Evolutionary conservation across 2,329 filamentous ascomycete genomes (phyloP).

Genomic region (Aureobasidium musti): DNA sequence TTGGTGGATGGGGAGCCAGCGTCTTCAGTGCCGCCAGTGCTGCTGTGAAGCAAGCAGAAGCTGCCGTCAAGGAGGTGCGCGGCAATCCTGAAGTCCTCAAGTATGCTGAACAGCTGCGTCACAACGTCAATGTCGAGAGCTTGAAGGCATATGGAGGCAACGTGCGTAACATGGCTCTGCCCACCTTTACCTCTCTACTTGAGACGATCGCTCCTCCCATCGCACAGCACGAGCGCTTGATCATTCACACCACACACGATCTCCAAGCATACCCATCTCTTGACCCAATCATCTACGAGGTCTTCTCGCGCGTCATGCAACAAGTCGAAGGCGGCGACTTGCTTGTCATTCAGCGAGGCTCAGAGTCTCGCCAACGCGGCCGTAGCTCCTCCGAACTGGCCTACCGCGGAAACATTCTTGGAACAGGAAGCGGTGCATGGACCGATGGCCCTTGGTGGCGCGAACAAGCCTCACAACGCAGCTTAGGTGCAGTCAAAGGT

Average conservation of each 20-base stretch:
- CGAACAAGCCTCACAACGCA: conserved; percentile 62
- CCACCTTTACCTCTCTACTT: conserved; percentile 91
- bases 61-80: conserved; percentile 90
- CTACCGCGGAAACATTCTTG: conserved; percentile 51
- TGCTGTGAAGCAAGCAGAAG: conserved; percentile 91
- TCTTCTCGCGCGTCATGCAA: conserved; percentile 96
- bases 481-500: conserved; percentile 77
- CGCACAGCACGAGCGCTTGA: conserved; percentile 91
- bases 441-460: conserved; percentile 97
- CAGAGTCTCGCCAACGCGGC: conserved; percentile 68
- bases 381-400: conserved; percentile 63
- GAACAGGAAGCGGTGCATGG: conserved; percentile 66
- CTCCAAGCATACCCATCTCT: conserved; percentile 91
- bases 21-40: conserved; percentile 77
- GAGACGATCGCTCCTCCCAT: conserved; percentile 96
- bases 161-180: conserved; percentile 79
- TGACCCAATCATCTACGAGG: conserved; percentile 85
- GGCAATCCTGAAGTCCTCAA: conserved; percentile 95
- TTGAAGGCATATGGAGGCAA: conserved; percentile 83
- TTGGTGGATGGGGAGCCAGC: conserved; percentile 78
- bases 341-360: conserved; percentile 88
- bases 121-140: conserved; percentile 77
- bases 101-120: conserved; percentile 82
- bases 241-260: conserved; percentile 97
- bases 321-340: conserved; percentile 97